A percentile compares a stretch with the other conserved stretches of the same genome.
Evolutionary conservation across 225 moss, liverwort and hornwort genomes (phyloP).

Genomic region (Sphagnum tenellum): DNA sequence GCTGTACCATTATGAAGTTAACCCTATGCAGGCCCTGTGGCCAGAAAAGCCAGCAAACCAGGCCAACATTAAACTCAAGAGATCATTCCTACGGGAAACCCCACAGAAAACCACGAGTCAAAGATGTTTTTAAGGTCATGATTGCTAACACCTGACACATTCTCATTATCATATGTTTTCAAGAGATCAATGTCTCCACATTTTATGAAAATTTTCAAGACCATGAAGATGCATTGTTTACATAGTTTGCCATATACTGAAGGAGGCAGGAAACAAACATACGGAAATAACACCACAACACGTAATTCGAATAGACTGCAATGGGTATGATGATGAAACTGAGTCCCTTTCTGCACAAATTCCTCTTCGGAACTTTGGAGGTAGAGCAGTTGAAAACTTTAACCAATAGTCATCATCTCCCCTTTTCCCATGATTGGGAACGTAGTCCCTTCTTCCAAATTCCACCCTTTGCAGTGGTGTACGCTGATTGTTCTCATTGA

Average conservation of each 20-base stretch:
- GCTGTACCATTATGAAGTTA: too few relatives aligned
- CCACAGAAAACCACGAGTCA: too few relatives aligned
- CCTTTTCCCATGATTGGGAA: too few relatives aligned
- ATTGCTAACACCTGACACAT: neutral
- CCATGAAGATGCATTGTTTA: neutral
- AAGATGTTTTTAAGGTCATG: neutral
- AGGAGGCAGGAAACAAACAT: conserved; percentile 9
- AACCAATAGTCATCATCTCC: too few relatives aligned
- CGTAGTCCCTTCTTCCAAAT: too few relatives aligned
- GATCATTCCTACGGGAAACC: neutral
- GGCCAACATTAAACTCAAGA: neutral
- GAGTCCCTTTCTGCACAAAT: neutral
- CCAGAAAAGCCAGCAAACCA: too few relatives aligned
- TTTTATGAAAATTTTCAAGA: neutral
- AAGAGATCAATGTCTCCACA: neutral
- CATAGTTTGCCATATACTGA: neutral
- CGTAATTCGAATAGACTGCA: conserved; percentile 42
- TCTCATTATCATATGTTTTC: neutral
- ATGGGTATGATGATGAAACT: conserved; percentile 16
- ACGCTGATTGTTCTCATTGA: too few relatives aligned
- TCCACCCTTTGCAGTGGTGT: too few relatives aligned
- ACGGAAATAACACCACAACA: conserved; percentile 39
- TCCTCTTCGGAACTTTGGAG: neutral
- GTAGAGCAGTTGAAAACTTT: too few relatives aligned
- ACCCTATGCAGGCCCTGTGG: too few relatives aligned